A percentile compares a stretch with the other conserved stretches of the same genome.
Evolutionary conservation across 257 asterid species (phyloP).

Genomic region (Leonotis leonurus): DNA sequence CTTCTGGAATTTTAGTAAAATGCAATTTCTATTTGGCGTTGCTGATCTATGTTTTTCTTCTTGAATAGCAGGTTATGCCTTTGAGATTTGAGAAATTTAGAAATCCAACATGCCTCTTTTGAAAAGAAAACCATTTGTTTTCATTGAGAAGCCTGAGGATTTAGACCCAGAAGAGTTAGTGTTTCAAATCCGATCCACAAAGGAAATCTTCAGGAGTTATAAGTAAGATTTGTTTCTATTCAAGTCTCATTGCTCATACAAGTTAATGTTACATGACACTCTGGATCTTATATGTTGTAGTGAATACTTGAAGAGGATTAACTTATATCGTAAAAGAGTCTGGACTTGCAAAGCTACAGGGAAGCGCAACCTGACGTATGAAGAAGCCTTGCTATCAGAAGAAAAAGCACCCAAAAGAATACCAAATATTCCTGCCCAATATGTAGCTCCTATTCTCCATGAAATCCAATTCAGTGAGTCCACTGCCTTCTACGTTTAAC

Average conservation of each 20-base stretch:
- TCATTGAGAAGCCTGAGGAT: conserved; percentile 65
- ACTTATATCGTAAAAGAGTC: conserved; percentile 58
- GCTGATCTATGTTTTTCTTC: conserved; percentile 22
- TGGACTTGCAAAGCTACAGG: conserved; percentile 96
- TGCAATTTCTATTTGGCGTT: not conserved
- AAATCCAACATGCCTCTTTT: conserved; percentile 63
- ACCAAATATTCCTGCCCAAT: conserved; percentile 58
- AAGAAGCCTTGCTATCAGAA: conserved; percentile 87
- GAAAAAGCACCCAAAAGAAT: conserved; percentile 52
- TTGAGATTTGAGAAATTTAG: conserved; percentile 27
- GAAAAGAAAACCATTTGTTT: conserved; percentile 57
- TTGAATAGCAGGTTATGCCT: conserved; percentile 30
- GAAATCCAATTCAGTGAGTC: conserved; percentile 81
- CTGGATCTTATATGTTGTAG: conserved; percentile 35
- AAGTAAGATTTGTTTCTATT: conserved; percentile 34
- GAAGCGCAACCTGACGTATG: conserved; percentile 74
- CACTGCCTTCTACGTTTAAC: conserved; percentile 5
- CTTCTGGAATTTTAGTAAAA: conserved; percentile 5
- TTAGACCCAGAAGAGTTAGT: conserved; percentile 67
- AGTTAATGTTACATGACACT: not conserved
- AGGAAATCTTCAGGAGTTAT: conserved; percentile 82
- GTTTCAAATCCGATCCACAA: conserved; percentile 74
- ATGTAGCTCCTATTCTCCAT: conserved; percentile 53
- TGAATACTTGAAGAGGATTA: conserved; percentile 72
- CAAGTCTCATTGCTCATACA: conserved; percentile 4